These are phyloP conservation scores for Nephelium lappaceum DNA, from an alignment of 345 rosid genomes.

Conservation along the genomic window DNA sequence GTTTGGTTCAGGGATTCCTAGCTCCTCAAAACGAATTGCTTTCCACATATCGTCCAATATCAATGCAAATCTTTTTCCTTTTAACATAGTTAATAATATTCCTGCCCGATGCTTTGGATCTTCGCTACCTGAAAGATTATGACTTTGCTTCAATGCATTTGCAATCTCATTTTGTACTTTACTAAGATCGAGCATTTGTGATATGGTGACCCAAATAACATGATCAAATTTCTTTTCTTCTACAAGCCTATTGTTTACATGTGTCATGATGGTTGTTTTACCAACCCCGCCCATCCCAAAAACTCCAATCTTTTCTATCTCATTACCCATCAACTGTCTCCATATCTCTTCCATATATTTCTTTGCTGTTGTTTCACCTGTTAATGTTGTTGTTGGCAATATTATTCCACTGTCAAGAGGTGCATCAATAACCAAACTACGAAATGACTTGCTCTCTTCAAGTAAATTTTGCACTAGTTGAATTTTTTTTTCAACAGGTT, in stretches of 20 bases:
- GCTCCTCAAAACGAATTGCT: background rate
- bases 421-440: background rate
- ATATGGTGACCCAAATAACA: background rate
- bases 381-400: background rate
- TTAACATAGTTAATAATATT: background rate
- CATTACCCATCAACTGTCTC: background rate
- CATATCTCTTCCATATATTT: background rate
- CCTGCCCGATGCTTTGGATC: background rate
- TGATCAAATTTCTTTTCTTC: background rate
- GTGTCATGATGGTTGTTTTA: background rate
- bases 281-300: background rate
- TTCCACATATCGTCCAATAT: slow-evolving; percentile 7
- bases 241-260: background rate
- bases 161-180: background rate
- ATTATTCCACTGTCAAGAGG: background rate
- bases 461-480: background rate
- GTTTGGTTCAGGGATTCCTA: slow-evolving; percentile 14
- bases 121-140: rapidly evolving
- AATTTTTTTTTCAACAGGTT: background rate
- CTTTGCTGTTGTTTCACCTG: background rate
- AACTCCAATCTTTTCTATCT: background rate
- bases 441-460: background rate
- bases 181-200: background rate
- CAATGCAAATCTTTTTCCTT: background rate
- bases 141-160: background rate